Evolutionary conservation across 1,139 yeast species (phyloP).

Genomic region (Kluyveromyces marxianus): DNA sequence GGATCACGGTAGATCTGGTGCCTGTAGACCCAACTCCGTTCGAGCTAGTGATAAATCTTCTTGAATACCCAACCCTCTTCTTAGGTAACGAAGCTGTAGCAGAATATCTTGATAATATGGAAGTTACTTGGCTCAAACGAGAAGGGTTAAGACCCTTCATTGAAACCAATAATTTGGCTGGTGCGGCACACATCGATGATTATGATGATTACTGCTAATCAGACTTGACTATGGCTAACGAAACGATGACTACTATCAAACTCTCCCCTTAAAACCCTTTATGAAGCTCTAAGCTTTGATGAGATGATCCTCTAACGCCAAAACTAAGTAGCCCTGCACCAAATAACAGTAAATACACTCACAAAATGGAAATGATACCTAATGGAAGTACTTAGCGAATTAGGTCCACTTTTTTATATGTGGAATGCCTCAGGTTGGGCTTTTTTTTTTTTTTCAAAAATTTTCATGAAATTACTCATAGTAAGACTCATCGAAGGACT

Average conservation of each 20-base stretch:
- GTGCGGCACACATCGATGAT: slow-evolving; percentile 1
- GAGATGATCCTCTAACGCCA: background rate
- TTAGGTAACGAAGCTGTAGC: slow-evolving; percentile 9
- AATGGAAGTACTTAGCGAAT: slow-evolving; percentile 6
- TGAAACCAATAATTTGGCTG: slow-evolving; percentile 21
- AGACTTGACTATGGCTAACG: too few species aligned
- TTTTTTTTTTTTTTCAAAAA: background rate
- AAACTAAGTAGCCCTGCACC: background rate
- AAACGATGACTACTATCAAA: background rate
- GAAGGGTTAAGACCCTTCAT: slow-evolving; percentile 18
- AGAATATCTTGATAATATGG: slow-evolving; percentile 12
- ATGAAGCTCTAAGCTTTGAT: background rate
- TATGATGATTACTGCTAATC: too few species aligned
- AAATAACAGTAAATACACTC: too few species aligned
- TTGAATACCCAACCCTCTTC: slow-evolving; percentile 21
- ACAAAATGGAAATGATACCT: background rate
- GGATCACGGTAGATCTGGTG: slow-evolving; percentile 91
- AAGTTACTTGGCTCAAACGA: slow-evolving; percentile 15
- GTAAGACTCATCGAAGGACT: background rate
- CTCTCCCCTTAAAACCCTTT: background rate
- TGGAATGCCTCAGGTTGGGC: background rate
- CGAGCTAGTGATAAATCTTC: slow-evolving; percentile 17
- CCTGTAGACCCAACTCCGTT: slow-evolving; percentile 27
- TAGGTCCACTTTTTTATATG: background rate
- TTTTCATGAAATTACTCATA: background rate